Evolutionary conservation across 306 rosid species (phyloP), one percentile per base, ranked within the genome.

Genomic region (Quillaja saponaria): DNA sequence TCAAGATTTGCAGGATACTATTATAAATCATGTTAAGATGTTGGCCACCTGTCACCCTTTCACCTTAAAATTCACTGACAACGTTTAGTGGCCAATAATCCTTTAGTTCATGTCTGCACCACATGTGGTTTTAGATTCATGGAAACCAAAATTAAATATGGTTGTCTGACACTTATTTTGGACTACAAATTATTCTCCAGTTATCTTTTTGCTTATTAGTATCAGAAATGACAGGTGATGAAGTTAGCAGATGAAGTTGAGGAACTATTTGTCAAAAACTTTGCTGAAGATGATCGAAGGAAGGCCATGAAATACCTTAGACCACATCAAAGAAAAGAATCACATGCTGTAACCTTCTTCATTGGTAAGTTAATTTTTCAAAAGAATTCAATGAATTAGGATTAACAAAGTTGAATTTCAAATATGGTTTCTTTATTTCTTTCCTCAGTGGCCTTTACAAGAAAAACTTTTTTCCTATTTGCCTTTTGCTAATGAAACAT

Each of bases 241-340:
- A 85, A 78, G 76, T 68, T 85, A 31, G 68, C 61, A 0, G 99
- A 94, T 34, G 96, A 89, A 78, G 86, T 94, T 68, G 99, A 94
- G 76, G 99, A 89, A 47, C 76, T 83, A 8, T 94, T 94, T 63
- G 61, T 75, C 59, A 89, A 80, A 61, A 59, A 76, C 39, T 87
- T 94, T 65, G 85, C 95, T 17, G 74, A 79, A 49, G 96, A 89
- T 58, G 79, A 94, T 74, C 35, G 87, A 50, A 76, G 96, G 49
- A 94, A 94, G 80, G 99, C 96, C 82, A 84, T 94, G 95, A 94
- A 89, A 57, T 94, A 87, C 80, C 97, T 94, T 46, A 89, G 80
- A 74, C 99, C 99, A 5, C 85, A 62, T 17, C 96, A 85, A 58
- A 77, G 68, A 3, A 80, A 85, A 77, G 97, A 89, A 67, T 89